phyloP scores from a whole-genome alignment of 257 asterid species.

The Verbena officinalis region DNA sequence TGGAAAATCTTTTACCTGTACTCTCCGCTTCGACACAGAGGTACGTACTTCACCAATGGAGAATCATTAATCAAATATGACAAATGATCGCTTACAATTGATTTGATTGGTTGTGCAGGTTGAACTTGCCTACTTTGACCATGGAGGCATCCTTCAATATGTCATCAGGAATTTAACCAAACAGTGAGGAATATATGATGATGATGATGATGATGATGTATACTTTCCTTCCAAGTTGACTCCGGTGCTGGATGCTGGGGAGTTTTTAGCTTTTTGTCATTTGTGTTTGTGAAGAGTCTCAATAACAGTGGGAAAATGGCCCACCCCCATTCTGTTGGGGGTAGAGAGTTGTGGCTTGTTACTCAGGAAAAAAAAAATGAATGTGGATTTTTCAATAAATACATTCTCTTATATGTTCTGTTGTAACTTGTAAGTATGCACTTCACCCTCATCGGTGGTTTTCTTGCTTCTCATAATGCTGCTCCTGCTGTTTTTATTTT shows the following conservation, averaged over 20 bases:
- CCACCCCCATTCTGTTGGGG: not conserved
- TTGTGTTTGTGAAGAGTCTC: not conserved
- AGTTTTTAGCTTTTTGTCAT: not conserved
- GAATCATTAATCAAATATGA: not conserved
- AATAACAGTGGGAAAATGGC: not conserved
- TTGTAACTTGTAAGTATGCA: too few relatives aligned
- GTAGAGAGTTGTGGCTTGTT: not conserved
- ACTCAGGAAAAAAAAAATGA: too few relatives aligned
- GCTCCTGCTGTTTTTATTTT: too few relatives aligned
- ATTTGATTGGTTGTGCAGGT: constrained; percentile 45
- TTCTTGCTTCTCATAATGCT: too few relatives aligned
- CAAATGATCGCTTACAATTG: not conserved
- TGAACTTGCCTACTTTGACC: constrained; percentile 69
- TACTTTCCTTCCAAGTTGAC: not conserved
- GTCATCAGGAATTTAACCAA: constrained; percentile 56
- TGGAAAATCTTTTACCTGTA: constrained; percentile 76
- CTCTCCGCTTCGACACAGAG: constrained; percentile 84
- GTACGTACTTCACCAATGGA: constrained; percentile 39
- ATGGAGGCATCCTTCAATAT: constrained; percentile 71
- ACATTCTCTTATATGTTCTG: too few relatives aligned
- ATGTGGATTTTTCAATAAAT: too few relatives aligned
- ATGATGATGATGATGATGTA: not conserved
- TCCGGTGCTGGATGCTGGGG: constrained; percentile 6
- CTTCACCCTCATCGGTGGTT: too few relatives aligned
- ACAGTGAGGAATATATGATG: constrained; percentile 31